A percentile compares a stretch with the other conserved stretches of the same genome.
These are phyloP conservation scores for Gliomastix tumulicola DNA, from an alignment of 2,329 filamentous ascomycete species.

Conservation along the genomic window DNA sequence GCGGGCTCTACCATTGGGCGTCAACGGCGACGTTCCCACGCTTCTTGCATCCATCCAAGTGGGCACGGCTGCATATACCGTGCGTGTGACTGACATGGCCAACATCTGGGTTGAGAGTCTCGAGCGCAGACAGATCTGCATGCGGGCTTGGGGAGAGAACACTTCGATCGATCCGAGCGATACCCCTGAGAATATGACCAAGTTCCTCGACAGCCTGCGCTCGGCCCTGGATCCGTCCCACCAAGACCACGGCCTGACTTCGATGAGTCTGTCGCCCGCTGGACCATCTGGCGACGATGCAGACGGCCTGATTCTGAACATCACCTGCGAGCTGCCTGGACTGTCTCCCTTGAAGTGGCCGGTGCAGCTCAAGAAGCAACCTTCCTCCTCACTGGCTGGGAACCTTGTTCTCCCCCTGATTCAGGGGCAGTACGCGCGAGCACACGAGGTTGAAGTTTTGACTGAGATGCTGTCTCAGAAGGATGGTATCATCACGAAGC, in stretches of 20 bases:
- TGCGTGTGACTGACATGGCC: slow-evolving; percentile 65
- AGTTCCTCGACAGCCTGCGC: slow-evolving; percentile 58
- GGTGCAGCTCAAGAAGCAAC: slow-evolving; percentile 44
- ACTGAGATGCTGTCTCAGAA: slow-evolving; percentile 37
- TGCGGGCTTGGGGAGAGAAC: slow-evolving; percentile 53
- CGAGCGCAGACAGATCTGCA: slow-evolving; percentile 52
- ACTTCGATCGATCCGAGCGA: slow-evolving; percentile 70
- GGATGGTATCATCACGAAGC: slow-evolving; percentile 40
- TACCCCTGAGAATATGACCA: slow-evolving; percentile 58
- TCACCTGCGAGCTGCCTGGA: slow-evolving; percentile 57
- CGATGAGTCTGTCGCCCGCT: slow-evolving; percentile 32
- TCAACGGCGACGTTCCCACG: slow-evolving; percentile 40
- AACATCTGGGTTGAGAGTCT: slow-evolving; percentile 67
- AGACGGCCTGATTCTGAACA: slow-evolving; percentile 40
- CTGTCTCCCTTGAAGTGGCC: slow-evolving; percentile 60
- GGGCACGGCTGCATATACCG: slow-evolving; percentile 47
- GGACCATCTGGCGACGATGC: slow-evolving; percentile 22
- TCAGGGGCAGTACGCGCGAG: slow-evolving; percentile 32
- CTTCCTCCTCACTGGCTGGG: slow-evolving; percentile 33
- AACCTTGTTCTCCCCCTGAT: slow-evolving; percentile 46
- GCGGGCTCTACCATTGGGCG: slow-evolving; percentile 37
- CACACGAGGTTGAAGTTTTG: slow-evolving; percentile 34
- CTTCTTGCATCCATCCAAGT: slow-evolving; percentile 58
- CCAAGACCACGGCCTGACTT: slow-evolving; percentile 33
- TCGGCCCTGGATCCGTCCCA: slow-evolving; percentile 41